Evolutionary conservation across 257 asterid species (phyloP).

Genomic region (Petrea volubilis): DNA sequence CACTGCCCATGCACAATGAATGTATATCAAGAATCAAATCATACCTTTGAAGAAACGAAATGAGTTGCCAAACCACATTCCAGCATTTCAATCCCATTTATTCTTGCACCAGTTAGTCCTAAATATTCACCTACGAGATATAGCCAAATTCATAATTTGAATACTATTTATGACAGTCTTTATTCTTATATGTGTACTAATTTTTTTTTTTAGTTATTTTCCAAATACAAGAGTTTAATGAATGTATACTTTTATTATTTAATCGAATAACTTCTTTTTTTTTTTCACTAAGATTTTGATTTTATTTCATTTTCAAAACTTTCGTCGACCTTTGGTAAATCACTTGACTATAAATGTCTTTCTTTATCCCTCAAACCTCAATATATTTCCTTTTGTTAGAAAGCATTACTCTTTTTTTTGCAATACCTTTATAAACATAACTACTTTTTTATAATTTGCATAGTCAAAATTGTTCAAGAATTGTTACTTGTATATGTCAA

Average conservation of each 20-base stretch:
- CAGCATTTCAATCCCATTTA: conserved; percentile 12
- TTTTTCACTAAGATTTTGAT: too few relatives aligned
- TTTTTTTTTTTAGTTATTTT: too few relatives aligned
- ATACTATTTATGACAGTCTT: neutral
- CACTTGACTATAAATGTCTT: neutral
- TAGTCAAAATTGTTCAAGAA: too few relatives aligned
- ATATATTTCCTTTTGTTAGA: neutral
- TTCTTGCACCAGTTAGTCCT: conserved; percentile 10
- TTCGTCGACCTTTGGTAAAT: neutral
- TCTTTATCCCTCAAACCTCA: neutral
- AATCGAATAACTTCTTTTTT: too few relatives aligned
- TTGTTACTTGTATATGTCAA: too few relatives aligned
- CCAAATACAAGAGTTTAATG: too few relatives aligned
- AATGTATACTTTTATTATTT: too few relatives aligned
- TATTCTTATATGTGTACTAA: too few relatives aligned
- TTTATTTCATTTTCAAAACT: neutral
- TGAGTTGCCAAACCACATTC: conserved; percentile 19
- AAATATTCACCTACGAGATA: conserved; percentile 14
- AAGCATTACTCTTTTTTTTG: neutral
- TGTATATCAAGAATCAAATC: too few relatives aligned
- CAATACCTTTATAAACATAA: too few relatives aligned
- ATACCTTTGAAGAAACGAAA: conserved; percentile 13
- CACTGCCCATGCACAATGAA: too few relatives aligned
- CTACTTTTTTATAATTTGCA: too few relatives aligned
- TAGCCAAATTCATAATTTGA: neutral